phyloP scores from a whole-genome alignment of 2,329 filamentous ascomycete genomes.

The Fusarium vanettenii region DNA sequence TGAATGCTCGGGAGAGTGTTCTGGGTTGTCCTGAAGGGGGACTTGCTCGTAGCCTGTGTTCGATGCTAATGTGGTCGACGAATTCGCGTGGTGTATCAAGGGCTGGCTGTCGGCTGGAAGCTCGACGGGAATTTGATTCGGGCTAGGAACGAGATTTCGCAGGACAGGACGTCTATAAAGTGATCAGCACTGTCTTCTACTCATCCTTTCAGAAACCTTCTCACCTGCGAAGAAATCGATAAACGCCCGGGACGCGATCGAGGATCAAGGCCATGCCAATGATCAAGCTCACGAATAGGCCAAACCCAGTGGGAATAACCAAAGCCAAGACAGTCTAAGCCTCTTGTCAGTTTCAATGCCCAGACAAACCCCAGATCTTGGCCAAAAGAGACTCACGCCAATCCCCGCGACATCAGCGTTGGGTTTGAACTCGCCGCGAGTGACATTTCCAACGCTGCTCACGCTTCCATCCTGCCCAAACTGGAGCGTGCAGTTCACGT shows the following conservation, averaged over 20 bases:
- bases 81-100: background rate
- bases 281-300: background rate
- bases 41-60: background rate
- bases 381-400: background rate
- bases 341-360: background rate
- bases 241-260: background rate
- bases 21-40: background rate
- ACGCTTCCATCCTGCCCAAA: background rate
- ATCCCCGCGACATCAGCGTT: background rate
- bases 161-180: background rate
- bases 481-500: background rate
- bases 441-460: background rate
- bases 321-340: background rate
- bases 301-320: background rate
- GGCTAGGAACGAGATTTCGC: background rate
- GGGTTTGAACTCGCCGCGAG: background rate
- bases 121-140: background rate
- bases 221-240: slow-evolving; percentile 1
- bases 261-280: background rate
- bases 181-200: background rate
- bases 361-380: background rate
- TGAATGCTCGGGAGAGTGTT: background rate
- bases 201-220: background rate
- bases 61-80: background rate
- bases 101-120: background rate